Base-by-base conservation (phyloP, 345 rosid genomes). In the Salix udensis region DNA sequence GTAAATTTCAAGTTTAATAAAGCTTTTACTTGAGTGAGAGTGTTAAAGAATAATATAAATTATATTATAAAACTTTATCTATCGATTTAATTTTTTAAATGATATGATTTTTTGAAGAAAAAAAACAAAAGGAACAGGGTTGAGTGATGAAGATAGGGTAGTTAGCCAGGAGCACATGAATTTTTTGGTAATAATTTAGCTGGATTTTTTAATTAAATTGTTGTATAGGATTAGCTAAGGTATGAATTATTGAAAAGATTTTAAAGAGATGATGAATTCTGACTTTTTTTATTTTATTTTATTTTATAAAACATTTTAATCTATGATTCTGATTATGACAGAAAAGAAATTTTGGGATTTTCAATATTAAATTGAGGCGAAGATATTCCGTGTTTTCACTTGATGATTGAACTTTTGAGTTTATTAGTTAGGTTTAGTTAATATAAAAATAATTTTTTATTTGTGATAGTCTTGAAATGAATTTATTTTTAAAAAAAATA, bases 11-110 rank as follows among this genome's bases (percentile, higher is more conserved):
- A 1, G 2, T 0, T 28, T 2, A 28, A 28, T 1, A 0, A 0
- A n/a, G 1, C 1, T 28, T 28, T 28, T 2, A 28, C 2, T 28
- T 28, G 2, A 28, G 0, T 2, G 0, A 0, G 1, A 2, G 0
- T 28, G 30, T 28, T 28, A 28, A 0, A 2, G 0, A 28, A 28
- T 28, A 28, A 28, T 28, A 28, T 28, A 26, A 26, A 26, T 26
- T 26, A 26, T 26, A 26, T 26, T 26, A 1, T 26, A 1, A 1
- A 26, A 26, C 1, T 1, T 26, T 26, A 26, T 26, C 1, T 26
- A 26, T 26, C 1, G 28, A 1, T 26, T 26, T 26, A 26, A 26
- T 26, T 26, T 26, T 26, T 26, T 26, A 26, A 26, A 26, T 26
- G 28, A 26, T 1, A 26, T 26, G 28, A 26, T 26, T 26, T 26